A percentile compares a stretch with the other conserved stretches of the same genome.
Evolutionary conservation across 495 filamentous ascomycete genomes (phyloP).

Genomic region (Acidiella bohemica): DNA sequence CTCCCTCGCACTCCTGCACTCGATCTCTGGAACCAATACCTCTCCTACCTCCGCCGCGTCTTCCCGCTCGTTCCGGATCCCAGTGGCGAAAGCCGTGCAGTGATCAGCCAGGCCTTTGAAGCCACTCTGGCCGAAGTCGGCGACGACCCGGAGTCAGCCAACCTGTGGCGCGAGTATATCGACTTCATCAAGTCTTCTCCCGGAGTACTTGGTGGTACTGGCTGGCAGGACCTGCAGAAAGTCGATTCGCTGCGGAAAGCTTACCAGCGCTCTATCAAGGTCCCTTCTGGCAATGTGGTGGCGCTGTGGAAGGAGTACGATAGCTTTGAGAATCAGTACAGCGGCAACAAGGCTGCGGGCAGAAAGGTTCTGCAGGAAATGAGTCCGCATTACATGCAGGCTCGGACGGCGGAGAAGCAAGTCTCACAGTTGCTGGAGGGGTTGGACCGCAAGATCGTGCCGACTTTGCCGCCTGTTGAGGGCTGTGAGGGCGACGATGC

Average conservation of each 20-base stretch:
- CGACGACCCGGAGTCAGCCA: slow-evolving; percentile 80
- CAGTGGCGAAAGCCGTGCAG: slow-evolving; percentile 57
- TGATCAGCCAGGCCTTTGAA: slow-evolving; percentile 73
- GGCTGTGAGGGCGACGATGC: slow-evolving; percentile 82
- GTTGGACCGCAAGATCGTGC: slow-evolving; percentile 61
- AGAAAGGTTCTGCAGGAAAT: slow-evolving; percentile 86
- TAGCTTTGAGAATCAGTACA: slow-evolving; percentile 79
- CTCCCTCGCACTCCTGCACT: slow-evolving; percentile 64
- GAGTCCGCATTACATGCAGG: slow-evolving; percentile 85
- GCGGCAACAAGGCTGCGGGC: slow-evolving; percentile 83
- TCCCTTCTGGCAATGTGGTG: slow-evolving; percentile 69
- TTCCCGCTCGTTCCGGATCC: slow-evolving; percentile 74
- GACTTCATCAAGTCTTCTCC: slow-evolving; percentile 78
- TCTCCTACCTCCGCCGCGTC: slow-evolving; percentile 83
- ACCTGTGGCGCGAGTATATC: slow-evolving; percentile 85
- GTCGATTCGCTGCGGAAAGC: slow-evolving; percentile 84
- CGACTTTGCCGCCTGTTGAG: slow-evolving; percentile 63
- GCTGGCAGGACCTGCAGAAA: slow-evolving; percentile 95
- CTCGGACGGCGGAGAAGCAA: slow-evolving; percentile 68
- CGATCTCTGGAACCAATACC: slow-evolving; percentile 79
- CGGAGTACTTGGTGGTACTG: slow-evolving; percentile 65
- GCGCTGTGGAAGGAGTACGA: slow-evolving; percentile 94
- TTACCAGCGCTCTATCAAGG: slow-evolving; percentile 74
- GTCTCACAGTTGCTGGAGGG: slow-evolving; percentile 74
- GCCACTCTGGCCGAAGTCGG: slow-evolving; percentile 81